Percentiles rank a stretch among this genome's conserved stretches.
These are phyloP conservation scores for Entomophthora muscae DNA, from an alignment of 371 early-diverging fungal species.

Conservation along the genomic window DNA sequence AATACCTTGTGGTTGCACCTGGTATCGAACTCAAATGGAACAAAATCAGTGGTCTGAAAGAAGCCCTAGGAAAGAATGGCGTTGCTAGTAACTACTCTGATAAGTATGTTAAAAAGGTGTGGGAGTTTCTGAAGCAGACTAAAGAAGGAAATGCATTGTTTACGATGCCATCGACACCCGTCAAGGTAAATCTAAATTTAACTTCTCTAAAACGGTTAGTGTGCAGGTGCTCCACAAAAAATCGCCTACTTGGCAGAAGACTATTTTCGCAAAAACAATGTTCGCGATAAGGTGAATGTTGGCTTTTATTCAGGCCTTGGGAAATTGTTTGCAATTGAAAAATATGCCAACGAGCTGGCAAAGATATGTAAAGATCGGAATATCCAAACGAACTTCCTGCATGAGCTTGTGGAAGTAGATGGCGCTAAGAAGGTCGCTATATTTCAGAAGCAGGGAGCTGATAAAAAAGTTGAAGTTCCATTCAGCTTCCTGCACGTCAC, in stretches of 20 bases:
- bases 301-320: conserved; percentile 56
- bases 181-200: conserved; percentile 28
- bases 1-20: conserved; percentile 74
- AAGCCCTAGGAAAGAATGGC: conserved; percentile 60
- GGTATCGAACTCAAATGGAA: conserved; percentile 69
- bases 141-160: conserved; percentile 75
- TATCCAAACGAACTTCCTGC: conserved; percentile 45
- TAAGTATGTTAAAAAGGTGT: conserved; percentile 54
- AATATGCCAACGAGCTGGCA: conserved; percentile 56
- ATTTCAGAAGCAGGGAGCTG: conserved; percentile 32
- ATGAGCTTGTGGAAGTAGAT: conserved; percentile 51
- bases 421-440: conserved; percentile 42
- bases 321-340: conserved; percentile 77
- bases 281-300: conserved; percentile 49
- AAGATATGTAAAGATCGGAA: conserved; percentile 45
- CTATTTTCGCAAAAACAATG: conserved; percentile 41
- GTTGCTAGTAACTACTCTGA: conserved; percentile 68
- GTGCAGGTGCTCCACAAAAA: conserved; percentile 85
- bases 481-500: conserved; percentile 78
- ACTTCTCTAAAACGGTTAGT: conserved; percentile 24
- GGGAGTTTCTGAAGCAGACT: conserved; percentile 47
- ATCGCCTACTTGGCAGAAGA: conserved; percentile 80
- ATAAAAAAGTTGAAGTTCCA: conserved; percentile 23
- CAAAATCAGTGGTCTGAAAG: conserved; percentile 53
- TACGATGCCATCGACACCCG: conserved; percentile 74